Base-by-base conservation (phyloP, 805 yeast genomes). In the Kodamaea kakaduensis region DNA sequence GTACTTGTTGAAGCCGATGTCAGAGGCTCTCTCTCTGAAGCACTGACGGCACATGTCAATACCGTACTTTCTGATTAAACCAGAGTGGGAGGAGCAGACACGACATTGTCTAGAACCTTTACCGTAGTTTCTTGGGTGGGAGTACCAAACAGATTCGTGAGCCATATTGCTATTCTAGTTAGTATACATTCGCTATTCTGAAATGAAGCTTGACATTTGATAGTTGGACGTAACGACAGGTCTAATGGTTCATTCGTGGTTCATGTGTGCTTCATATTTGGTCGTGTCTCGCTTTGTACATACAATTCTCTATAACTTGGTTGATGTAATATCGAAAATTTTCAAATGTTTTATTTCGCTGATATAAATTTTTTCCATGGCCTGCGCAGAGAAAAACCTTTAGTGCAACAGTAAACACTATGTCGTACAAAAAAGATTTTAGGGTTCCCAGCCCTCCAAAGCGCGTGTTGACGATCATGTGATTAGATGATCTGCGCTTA, bases 101-200 rank as follows among this genome's bases (percentile, higher is more conserved):
- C 97, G 93, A 81, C 97, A 93, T 78, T 86, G 93, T 80, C 99
- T 95, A 65, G 97, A 85, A 78, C 99, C 99, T 86, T 93, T 93
- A 76, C 98, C 98, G 88, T 79, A 90, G 77, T 84, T 89, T 86
- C 97, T 87, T 82, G 99, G 98, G 95, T 93, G 98, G 72, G 97
- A 89, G 83, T 75, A 93, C 99, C 99, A 93, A 82, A 90, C 95
- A 88, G 87, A 83, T 83, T 87, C 96, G 96, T 89, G 97, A 84
- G 97, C 96, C 97, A 89, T 89, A 47, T 75, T 84, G 78, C 73
- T 67, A 56, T 37, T 48, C 22, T 32, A 34, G 69, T 65, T 64
- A 65, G 70, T 65, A 58, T 28, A 25, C 18, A n/a, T 19, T 17
- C 17, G 22, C 9, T 19, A 6, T 19, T 19, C 22, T 19, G 22